Conservation (phyloP, 1,284 basidiomycete species). For the Leccinum ponderosum region DNA sequence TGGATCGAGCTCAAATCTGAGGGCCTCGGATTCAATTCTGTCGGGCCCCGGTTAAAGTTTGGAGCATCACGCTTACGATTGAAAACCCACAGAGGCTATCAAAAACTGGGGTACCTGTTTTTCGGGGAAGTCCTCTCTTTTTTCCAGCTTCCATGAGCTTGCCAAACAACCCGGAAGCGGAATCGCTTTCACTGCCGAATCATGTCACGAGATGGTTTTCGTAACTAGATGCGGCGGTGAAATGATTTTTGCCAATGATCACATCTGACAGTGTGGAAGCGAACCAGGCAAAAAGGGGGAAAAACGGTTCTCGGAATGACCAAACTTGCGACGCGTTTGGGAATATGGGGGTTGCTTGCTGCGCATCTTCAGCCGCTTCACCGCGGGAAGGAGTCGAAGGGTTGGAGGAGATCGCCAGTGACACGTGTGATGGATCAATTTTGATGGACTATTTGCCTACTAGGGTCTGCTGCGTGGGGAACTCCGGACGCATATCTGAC, state of each 20-base stretch:
- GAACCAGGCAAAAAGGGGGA: background rate
- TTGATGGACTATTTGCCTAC: background rate
- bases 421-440: background rate
- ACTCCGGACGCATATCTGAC: background rate
- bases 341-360: background rate
- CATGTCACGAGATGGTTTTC: background rate
- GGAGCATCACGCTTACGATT: background rate
- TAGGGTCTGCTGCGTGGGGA: background rate
- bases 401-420: background rate
- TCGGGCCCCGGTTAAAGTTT: background rate
- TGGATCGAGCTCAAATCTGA: background rate
- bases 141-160: background rate
- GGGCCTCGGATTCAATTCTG: background rate
- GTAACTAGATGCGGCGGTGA: background rate
- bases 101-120: background rate
- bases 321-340: background rate
- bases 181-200: background rate
- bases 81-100: background rate
- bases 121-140: background rate
- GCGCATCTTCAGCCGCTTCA: background rate
- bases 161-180: background rate
- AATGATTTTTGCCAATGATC: background rate
- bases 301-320: background rate
- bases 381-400: background rate
- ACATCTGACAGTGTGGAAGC: background rate